Conservation (phyloP, 176 grass and related monocot genomes). For the Oryza officinalis region DNA sequence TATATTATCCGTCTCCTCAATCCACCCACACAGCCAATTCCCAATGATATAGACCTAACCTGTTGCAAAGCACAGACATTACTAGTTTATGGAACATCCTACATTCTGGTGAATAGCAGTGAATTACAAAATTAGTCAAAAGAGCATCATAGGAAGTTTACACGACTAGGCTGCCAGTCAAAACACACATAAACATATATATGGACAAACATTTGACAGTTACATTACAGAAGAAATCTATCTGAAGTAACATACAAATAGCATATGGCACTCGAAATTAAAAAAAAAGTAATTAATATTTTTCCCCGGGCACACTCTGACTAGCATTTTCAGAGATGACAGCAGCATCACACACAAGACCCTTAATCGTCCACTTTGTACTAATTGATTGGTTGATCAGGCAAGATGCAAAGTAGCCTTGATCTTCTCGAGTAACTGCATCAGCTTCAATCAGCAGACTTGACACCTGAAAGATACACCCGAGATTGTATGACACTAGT, state of each 20-base stretch:
- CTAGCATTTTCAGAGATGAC: slow-evolving; percentile 1
- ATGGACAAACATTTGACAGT: slow-evolving; percentile 8
- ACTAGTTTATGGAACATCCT: too few relatives aligned
- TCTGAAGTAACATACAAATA: neutral
- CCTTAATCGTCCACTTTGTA: neutral
- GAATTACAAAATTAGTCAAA: neutral
- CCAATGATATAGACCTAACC: too few relatives aligned
- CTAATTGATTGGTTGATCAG: neutral
- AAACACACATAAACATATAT: neutral
- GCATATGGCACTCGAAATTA: slow-evolving; percentile 5
- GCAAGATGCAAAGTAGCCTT: neutral
- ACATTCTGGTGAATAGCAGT: neutral
- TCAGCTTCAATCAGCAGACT: slow-evolving; percentile 58
- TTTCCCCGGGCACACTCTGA: slow-evolving; percentile 20
- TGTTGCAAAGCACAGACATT: too few relatives aligned
- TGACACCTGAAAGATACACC: slow-evolving; percentile 75
- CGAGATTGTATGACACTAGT: slow-evolving; percentile 63
- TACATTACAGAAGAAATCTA: slow-evolving; percentile 3
- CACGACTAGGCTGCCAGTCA: neutral
- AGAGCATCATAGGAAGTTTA: neutral
- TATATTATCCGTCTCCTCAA: too few relatives aligned
- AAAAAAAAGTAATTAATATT: neutral
- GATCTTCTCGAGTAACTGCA: neutral
- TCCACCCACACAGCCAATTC: too few relatives aligned
- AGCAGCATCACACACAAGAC: slow-evolving; percentile 24